Evolutionary conservation across 2,329 filamentous ascomycete species (phyloP), one percentile per base, ranked within the genome.

Genomic region (Penicillium sp.): DNA sequence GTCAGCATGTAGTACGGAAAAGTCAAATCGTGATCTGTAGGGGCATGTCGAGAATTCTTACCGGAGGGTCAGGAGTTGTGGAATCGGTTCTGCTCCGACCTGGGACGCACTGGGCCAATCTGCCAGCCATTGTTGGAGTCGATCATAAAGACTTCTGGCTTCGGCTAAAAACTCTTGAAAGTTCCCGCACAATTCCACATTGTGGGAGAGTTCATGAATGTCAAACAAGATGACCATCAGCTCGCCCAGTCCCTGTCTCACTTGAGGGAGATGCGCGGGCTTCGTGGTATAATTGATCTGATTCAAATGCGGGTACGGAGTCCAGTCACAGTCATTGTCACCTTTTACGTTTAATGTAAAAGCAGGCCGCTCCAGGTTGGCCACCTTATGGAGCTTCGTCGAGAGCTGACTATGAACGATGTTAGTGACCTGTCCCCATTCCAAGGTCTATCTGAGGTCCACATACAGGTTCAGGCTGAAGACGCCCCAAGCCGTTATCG

Each of bases 261-360:
- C 56, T 41, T 66, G 60, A 39, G 65, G 66, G n/a, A 75, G 66
- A 53, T 66, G 59, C 10, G 68, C 71, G 9, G 66, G 68, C 47
- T 69, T 69, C 41, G 60, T 59, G 7, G 50, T 44, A 56, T 64
- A 72, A 11, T 64, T 65, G n/a, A 67, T 58, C 7, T 70, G 63
- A 43, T 72, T 74, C 18, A 66, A 68, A 19, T 64, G 69, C 41
- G 73, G 73, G 55, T 75, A 75, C 2, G 73, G 71, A 11, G 47
- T 66, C 73, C 73, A 75, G n/a, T 65, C 52, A 41, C 66, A 50
- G 37, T 66, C 61, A 39, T 66, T 50, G 22, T 61, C 55, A 18
- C 64, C 62, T 36, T 49, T 56, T 13, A 46, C n/a, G 35, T 60
- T 60, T 9, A 68, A 60, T 4, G 50, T 56, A 7, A 47, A 61